A percentile compares a stretch with the other conserved stretches of the same genome.
Conservation (phyloP, 2,329 filamentous ascomycete genomes). For the Colletotrichum zoysiae region DNA sequence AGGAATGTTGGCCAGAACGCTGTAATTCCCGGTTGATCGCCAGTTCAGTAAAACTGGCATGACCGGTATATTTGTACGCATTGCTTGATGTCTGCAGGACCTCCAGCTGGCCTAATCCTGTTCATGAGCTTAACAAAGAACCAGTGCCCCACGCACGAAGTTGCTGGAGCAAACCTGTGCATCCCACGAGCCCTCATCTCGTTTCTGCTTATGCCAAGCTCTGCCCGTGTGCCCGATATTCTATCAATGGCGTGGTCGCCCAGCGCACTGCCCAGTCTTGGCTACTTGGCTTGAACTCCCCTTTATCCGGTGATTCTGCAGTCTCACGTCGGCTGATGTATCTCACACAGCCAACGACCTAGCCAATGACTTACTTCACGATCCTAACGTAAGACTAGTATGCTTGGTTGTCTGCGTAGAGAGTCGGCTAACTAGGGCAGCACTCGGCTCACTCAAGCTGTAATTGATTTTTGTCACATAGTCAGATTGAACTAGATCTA, state of each 20-base stretch:
- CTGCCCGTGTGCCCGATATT: not conserved
- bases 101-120: no score
- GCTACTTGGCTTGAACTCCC: not conserved
- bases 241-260: not conserved
- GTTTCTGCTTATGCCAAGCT: not conserved
- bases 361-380: not conserved
- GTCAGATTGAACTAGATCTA: not conserved
- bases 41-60: not conserved
- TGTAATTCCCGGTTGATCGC: not conserved
- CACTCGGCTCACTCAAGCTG: not conserved
- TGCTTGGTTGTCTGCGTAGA: not conserved
- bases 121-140: no score
- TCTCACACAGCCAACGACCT: no score
- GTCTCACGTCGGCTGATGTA: not conserved
- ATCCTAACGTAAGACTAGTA: not conserved
- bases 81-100: not conserved
- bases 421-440: not conserved
- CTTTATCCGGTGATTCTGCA: not conserved
- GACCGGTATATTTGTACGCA: not conserved
- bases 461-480: not conserved
- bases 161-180: not conserved
- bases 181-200: not conserved
- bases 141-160: not conserved
- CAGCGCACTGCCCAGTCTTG: not conserved
- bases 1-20: not conserved